Base-by-base conservation (phyloP, 2,329 filamentous ascomycete species). In the Rhinocladiella similis region DNA sequence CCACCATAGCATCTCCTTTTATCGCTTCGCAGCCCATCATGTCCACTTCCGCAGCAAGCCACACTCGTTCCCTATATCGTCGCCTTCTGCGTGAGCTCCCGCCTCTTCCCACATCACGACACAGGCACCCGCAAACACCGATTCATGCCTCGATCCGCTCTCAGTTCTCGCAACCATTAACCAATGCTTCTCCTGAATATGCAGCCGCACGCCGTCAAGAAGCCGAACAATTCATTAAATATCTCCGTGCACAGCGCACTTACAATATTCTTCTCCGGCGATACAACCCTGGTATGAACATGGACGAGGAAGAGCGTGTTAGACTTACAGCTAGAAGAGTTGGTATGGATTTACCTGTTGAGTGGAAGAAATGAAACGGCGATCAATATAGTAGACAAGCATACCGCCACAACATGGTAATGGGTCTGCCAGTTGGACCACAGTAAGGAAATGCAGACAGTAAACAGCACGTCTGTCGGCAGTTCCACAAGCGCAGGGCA, bases 281-380 rank as follows among this genome's bases (percentile, higher is more conserved):
- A 66, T 97, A 99, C 75, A 97, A 97, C 72, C 91, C 91, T 0
- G 91, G 92, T 16, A 90, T 95, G 85, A 83, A 84, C 64, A 90
- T 96, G 87, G 85, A 88, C 70, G 86, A 95, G 74, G 81, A 86
- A 69, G 92, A 97, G 77, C 81, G 90, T 59, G 86, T 97, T 41
- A 78, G 90, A 56, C 77, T 97, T 77, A 89, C 89, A 52, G 94
- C 94, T 7, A 80, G 91, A 73, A 84, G 90, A 69, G 91, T 97
- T 39, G 94, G 93, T 16, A 91, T 97, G 88, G 83, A 97, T 73
- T 70, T 97, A 73, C 93, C 93, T 0, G 72, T 83, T 49, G 53
- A 54, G 38, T 62, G 50, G 56, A 50, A 54, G 50, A 22, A 48
- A 53, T 51, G 46, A 20, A 39, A 13, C 10, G 22, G 41, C 16